phyloP scores from a whole-genome alignment of 768 basidiomycete genomes.

The Psilocybe subaeruginosa region DNA sequence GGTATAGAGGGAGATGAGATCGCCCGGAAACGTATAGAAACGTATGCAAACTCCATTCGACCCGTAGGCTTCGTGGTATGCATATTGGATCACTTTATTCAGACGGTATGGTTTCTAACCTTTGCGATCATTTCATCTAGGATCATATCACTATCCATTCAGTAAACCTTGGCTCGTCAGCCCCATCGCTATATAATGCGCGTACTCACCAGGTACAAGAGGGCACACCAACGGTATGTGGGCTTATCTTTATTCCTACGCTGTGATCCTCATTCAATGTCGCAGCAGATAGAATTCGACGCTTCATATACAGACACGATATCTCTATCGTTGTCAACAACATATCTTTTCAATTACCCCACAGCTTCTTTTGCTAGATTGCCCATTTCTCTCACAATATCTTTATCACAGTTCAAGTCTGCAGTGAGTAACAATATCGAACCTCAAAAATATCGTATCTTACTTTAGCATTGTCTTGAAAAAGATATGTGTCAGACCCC shows the following conservation, averaged over 20 bases:
- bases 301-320: slow-evolving; percentile 83
- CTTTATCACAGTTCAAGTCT: slow-evolving; percentile 74
- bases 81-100: slow-evolving; percentile 8
- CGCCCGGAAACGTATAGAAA: slow-evolving; percentile 78
- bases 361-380: slow-evolving; percentile 81
- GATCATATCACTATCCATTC: slow-evolving; percentile 87
- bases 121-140: slow-evolving; percentile 39
- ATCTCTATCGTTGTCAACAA: slow-evolving; percentile 83
- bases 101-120: slow-evolving; percentile 1
- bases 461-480: neutral
- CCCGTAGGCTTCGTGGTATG: slow-evolving; percentile 71
- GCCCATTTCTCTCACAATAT: slow-evolving; percentile 80
- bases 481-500: slow-evolving; percentile 69
- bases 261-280: slow-evolving; percentile 11
- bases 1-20: slow-evolving; percentile 84
- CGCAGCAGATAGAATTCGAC: slow-evolving; percentile 80
- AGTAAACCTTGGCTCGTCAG: slow-evolving; percentile 79
- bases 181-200: slow-evolving; percentile 78
- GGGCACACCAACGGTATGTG: slow-evolving; percentile 22
- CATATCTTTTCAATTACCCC: slow-evolving; percentile 84
- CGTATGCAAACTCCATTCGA: slow-evolving; percentile 77
- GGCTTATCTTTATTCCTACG: neutral
- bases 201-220: slow-evolving; percentile 38
- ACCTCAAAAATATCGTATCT: neutral
- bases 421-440: slow-evolving; percentile 43